These are phyloP conservation scores for Neonectria sp. DNA, from an alignment of 2,329 filamentous ascomycete species.

Conservation along the genomic window DNA sequence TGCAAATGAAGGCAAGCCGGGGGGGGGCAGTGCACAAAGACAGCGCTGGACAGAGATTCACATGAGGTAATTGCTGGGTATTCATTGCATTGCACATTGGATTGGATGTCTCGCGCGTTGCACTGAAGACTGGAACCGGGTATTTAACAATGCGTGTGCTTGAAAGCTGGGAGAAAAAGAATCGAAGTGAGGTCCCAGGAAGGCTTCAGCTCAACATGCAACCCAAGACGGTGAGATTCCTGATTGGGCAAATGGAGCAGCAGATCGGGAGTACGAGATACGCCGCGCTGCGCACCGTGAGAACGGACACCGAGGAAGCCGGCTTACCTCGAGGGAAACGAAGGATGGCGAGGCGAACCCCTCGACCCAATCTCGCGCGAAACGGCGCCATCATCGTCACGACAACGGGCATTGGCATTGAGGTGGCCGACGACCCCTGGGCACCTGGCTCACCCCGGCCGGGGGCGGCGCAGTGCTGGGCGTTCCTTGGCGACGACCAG, in stretches of 20 bases:
- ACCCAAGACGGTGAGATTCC: not conserved
- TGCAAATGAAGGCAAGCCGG: not conserved
- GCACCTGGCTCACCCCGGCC: not conserved
- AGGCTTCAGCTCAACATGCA: conserved; percentile 4
- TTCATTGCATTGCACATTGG: not conserved
- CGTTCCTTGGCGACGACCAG: conserved; percentile 6
- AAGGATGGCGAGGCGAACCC: conserved; percentile 19
- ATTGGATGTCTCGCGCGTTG: not conserved
- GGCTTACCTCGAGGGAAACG: not conserved
- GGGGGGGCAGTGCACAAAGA: not conserved
- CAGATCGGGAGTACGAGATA: not conserved
- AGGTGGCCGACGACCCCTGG: not conserved
- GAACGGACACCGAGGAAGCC: not conserved
- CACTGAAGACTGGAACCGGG: not conserved
- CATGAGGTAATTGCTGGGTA: too few relatives aligned
- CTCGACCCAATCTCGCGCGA: conserved; percentile 30
- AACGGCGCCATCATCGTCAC: conserved; percentile 48
- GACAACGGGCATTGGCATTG: conserved; percentile 42
- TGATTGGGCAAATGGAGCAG: not conserved
- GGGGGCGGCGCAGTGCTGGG: conserved; percentile 10
- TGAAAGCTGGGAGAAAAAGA: not conserved
- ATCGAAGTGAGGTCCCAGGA: not conserved
- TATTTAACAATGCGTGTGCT: not conserved
- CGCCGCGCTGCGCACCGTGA: too few relatives aligned
- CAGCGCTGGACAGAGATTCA: not conserved